Evolutionary conservation across 2,329 filamentous ascomycete species (phyloP).

Genomic region (Beauveria brongniartii): DNA sequence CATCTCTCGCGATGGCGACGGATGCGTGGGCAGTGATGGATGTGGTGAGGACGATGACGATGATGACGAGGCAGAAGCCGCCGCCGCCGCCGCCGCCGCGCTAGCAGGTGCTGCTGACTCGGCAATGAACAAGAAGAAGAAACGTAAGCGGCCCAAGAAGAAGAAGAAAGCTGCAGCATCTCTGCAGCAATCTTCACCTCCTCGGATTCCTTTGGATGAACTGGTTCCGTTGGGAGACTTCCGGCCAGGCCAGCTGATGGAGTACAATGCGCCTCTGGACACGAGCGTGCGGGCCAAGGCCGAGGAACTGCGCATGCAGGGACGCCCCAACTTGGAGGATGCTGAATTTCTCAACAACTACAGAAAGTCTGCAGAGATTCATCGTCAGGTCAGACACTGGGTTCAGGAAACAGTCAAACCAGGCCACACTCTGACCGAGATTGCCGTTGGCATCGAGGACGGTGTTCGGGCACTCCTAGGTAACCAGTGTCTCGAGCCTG

Average conservation of each 20-base stretch:
- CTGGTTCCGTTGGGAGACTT: conserved; percentile 23
- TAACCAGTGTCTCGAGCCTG: conserved; percentile 65
- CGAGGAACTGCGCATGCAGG: conserved; percentile 18
- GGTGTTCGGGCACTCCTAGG: conserved; percentile 66
- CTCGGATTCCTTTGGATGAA: conserved; percentile 23
- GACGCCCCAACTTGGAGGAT: conserved; percentile 21
- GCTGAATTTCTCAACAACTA: conserved; percentile 65
- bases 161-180: conserved; percentile 11
- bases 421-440: conserved; percentile 65
- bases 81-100: conserved; percentile 13
- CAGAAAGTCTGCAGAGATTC: conserved; percentile 69
- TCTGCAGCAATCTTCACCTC: conserved; percentile 24
- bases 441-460: conserved; percentile 75
- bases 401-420: conserved; percentile 71
- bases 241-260: conserved; percentile 21
- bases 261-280: conserved; percentile 15
- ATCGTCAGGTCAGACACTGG: conserved; percentile 74
- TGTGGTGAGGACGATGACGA: conserved; percentile 16
- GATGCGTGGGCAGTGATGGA: conserved; percentile 8
- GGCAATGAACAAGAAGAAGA: conserved; percentile 18
- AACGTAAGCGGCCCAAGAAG: conserved; percentile 18
- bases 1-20: conserved; percentile 9
- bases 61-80: conserved; percentile 15
- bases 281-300: conserved; percentile 19
- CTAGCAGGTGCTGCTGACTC: conserved; percentile 11